Conservation (phyloP, 2,329 filamentous ascomycete species). For the Xylariaceae sp. region DNA sequence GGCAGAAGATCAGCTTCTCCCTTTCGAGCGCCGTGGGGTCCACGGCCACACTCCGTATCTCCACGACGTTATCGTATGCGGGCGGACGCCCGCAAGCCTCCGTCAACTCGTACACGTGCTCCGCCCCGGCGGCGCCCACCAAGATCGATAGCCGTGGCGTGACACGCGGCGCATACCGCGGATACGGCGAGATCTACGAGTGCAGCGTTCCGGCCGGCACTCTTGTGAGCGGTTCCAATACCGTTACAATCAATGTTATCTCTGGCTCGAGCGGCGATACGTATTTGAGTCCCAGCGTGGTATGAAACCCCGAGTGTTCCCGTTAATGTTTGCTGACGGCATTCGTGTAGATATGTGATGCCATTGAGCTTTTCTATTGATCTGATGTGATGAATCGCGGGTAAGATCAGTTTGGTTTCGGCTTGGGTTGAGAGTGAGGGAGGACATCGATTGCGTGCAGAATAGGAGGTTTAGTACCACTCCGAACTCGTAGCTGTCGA, state of each 20-base stretch:
- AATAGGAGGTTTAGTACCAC: too few species aligned
- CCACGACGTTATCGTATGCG: conserved; percentile 54
- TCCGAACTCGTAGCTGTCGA: too few species aligned
- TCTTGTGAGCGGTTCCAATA: conserved; percentile 49
- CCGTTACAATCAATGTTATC: conserved; percentile 48
- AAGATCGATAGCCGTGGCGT: conserved; percentile 55
- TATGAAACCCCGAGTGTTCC: conserved; percentile 25
- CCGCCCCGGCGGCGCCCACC: conserved; percentile 35
- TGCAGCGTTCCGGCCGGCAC: conserved; percentile 48
- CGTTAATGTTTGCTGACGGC: background rate
- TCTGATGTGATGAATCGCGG: background rate
- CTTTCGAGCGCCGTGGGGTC: conserved; percentile 40
- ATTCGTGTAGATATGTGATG: conserved; percentile 27
- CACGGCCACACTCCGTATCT: conserved; percentile 49
- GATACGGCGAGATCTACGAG: conserved; percentile 53
- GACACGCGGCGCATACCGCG: conserved; percentile 55
- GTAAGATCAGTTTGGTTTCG: too few species aligned
- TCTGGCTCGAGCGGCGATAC: conserved; percentile 46
- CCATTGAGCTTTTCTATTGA: conserved; percentile 33
- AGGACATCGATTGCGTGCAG: too few species aligned
- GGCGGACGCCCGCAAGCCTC: conserved; percentile 48
- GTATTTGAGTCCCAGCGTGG: conserved; percentile 48
- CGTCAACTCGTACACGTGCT: conserved; percentile 33
- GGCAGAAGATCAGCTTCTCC: conserved; percentile 38
- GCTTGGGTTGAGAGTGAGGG: too few species aligned